Evolutionary conservation across 2,329 filamentous ascomycete species (phyloP).

Genomic region (Pseudonectria foliicola): DNA sequence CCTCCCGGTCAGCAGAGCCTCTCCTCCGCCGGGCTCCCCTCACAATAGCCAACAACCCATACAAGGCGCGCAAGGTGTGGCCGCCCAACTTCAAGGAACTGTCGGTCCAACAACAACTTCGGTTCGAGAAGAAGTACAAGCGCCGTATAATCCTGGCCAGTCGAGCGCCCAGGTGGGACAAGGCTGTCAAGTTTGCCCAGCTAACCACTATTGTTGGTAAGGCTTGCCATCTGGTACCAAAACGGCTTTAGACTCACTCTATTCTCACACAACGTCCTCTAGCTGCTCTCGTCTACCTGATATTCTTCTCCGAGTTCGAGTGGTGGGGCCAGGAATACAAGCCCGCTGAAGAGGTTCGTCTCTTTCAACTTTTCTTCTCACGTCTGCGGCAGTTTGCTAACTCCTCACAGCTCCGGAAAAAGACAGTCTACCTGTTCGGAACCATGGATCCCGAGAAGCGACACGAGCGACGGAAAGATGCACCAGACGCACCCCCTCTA

Average conservation of each 20-base stretch:
- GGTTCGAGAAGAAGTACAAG: conserved; percentile 73
- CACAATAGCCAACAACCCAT: conserved; percentile 46
- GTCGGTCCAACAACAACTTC: conserved; percentile 64
- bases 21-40: conserved; percentile 21
- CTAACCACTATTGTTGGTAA: conserved; percentile 50
- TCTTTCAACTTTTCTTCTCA: not conserved
- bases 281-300: conserved; percentile 32
- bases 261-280: not conserved
- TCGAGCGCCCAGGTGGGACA: conserved; percentile 57
- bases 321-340: conserved; percentile 37
- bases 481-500: conserved; percentile 24
- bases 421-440: conserved; percentile 33
- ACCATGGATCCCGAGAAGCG: conserved; percentile 34
- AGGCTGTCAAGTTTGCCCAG: conserved; percentile 58
- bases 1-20: conserved; percentile 23
- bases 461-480: conserved; percentile 34
- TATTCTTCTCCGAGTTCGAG: conserved; percentile 38
- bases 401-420: conserved; percentile 26
- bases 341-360: conserved; percentile 33
- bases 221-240: not conserved
- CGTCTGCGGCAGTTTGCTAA: conserved; percentile 1
- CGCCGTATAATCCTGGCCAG: conserved; percentile 57
- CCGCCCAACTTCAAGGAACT: conserved; percentile 69
- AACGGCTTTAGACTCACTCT: conserved; percentile 5
- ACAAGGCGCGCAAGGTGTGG: conserved; percentile 65